Conservation (phyloP, 768 basidiomycete genomes). For the Pleurotus ostreatus region DNA sequence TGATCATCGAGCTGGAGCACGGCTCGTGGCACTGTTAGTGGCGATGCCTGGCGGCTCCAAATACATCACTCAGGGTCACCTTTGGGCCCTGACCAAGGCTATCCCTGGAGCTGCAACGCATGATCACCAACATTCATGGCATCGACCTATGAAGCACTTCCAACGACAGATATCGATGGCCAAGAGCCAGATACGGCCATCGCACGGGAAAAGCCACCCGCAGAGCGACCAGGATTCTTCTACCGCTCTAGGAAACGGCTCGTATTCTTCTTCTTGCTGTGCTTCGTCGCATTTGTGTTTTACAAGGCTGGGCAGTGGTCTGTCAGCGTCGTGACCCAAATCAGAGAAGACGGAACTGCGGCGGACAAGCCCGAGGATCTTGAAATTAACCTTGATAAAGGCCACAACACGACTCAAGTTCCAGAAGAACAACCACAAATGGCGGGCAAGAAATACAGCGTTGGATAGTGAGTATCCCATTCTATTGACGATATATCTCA, state of each 20-base stretch:
- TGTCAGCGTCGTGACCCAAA: background rate
- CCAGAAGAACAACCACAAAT: slow-evolving; percentile 14
- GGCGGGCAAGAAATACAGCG: slow-evolving; percentile 61
- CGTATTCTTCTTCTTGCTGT: slow-evolving; percentile 24
- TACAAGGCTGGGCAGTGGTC: slow-evolving; percentile 32
- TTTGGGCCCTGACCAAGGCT: background rate
- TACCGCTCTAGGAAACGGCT: slow-evolving; percentile 18
- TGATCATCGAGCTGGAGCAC: background rate
- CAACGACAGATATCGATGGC: slow-evolving; percentile 18
- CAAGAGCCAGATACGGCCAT: slow-evolving; percentile 1
- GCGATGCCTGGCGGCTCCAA: background rate
- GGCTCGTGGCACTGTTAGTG: background rate
- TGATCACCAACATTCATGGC: slow-evolving; percentile 11
- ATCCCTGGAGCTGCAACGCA: background rate
- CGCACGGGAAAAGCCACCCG: background rate
- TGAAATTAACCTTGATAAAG: background rate
- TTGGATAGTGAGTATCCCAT: slow-evolving; percentile 66
- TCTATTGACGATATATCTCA: background rate
- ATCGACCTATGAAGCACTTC: slow-evolving; percentile 26
- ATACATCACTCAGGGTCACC: too few relatives aligned
- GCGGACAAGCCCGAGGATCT: slow-evolving; percentile 3
- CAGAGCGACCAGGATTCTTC: background rate
- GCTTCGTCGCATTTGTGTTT: slow-evolving; percentile 24
- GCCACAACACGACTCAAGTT: background rate
- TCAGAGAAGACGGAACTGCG: background rate